A percentile compares a stretch with the other conserved stretches of the same genome.
Conservation (phyloP, 1,284 basidiomycete species). For the Takashimella koratensis region DNA sequence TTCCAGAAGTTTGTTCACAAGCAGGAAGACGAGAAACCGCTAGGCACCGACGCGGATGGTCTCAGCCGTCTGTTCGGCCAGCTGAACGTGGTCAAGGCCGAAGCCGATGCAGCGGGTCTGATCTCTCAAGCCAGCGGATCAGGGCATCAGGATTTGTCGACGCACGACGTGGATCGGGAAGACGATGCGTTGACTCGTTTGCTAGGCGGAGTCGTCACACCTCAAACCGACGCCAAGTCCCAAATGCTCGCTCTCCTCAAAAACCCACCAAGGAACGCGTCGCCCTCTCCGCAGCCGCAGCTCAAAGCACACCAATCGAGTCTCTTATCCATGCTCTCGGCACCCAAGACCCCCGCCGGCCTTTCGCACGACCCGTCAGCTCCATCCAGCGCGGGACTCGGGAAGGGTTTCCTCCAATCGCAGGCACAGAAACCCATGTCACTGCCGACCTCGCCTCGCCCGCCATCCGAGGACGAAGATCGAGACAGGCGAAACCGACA, state of each 20-base stretch:
- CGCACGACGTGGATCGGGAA: conserved; percentile 22
- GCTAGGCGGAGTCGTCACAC: conserved; percentile 24
- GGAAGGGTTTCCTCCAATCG: neutral
- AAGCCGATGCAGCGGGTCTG: neutral
- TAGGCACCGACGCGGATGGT: conserved; percentile 25
- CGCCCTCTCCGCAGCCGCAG: conserved; percentile 19
- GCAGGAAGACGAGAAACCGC: conserved; percentile 28
- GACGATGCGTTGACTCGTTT: conserved; percentile 37
- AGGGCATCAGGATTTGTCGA: neutral
- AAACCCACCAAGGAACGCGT: conserved; percentile 3
- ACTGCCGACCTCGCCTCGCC: conserved; percentile 21
- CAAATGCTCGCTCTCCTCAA: conserved; percentile 29
- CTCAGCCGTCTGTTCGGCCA: conserved; percentile 33
- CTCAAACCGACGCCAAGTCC: conserved; percentile 11
- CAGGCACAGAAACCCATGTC: conserved; percentile 13
- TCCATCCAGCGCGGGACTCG: neutral
- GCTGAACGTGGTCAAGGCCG: conserved; percentile 17
- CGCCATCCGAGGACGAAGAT: conserved; percentile 14
- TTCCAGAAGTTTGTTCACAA: conserved; percentile 40
- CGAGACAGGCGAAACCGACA: conserved; percentile 21
- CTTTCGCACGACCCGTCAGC: neutral
- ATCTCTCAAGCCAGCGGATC: neutral
- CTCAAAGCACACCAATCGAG: neutral
- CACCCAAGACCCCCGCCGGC: neutral
- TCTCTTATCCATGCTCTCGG: neutral